phyloP scores from a whole-genome alignment of 2,329 filamentous ascomycete species.

The Fusarium domesticum region DNA sequence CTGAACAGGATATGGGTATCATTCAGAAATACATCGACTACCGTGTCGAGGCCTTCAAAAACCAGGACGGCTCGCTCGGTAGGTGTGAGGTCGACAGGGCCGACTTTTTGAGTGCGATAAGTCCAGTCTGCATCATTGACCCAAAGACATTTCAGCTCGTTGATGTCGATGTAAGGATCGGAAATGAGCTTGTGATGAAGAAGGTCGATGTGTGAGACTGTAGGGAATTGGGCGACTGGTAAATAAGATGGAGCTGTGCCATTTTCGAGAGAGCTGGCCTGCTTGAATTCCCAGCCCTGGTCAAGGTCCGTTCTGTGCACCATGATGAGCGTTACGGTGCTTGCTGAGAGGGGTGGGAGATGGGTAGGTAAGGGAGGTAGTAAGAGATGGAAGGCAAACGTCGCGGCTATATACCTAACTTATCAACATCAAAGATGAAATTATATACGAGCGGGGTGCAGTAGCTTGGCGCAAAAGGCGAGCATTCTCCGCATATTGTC shows the following conservation, averaged over 20 bases:
- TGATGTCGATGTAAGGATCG: slow-evolving; percentile 66
- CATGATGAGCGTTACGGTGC: not conserved
- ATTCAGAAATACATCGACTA: slow-evolving; percentile 57
- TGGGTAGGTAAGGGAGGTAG: not conserved
- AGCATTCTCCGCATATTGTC: not conserved
- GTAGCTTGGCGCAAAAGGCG: not conserved
- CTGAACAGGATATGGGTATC: slow-evolving; percentile 49
- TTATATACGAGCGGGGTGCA: not conserved
- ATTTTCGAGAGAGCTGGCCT: not conserved
- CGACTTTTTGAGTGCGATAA: slow-evolving; percentile 48
- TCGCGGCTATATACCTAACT: not conserved
- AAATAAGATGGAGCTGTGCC: not conserved
- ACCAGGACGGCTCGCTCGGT: slow-evolving; percentile 42
- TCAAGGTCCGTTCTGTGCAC: not conserved
- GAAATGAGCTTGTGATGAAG: slow-evolving; percentile 53
- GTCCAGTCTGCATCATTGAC: slow-evolving; percentile 64
- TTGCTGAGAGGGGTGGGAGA: not conserved
- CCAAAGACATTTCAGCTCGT: slow-evolving; percentile 63
- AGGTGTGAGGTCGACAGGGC: not conserved
- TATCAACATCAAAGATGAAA: not conserved
- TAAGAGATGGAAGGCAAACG: not conserved
- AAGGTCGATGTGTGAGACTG: slow-evolving; percentile 40
- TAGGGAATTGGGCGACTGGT: slow-evolving; percentile 1
- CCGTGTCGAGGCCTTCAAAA: slow-evolving; percentile 64
- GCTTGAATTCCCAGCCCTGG: not conserved